A percentile compares a stretch with the other conserved stretches of the same genome.
Conservation (phyloP, 1,284 basidiomycete species). For the Meira miltonrushii region DNA sequence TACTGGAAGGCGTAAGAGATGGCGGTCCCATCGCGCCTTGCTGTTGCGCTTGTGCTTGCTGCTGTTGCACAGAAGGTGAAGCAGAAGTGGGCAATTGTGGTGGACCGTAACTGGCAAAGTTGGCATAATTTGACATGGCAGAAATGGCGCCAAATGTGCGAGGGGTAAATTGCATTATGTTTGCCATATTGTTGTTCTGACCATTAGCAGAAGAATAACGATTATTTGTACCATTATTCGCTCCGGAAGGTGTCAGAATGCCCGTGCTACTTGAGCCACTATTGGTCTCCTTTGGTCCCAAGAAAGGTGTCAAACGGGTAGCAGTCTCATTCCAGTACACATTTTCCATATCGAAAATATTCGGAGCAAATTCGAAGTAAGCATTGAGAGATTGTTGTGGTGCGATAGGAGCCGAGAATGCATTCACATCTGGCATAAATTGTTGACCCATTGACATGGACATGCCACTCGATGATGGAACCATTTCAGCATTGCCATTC, state of each 20-base stretch:
- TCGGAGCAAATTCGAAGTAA: slow-evolving; percentile 20
- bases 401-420: not conserved
- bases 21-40: not conserved
- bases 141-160: not conserved
- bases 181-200: too few species aligned
- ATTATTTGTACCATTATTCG: too few species aligned
- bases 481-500: not conserved
- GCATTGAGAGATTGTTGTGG: not conserved
- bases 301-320: not conserved
- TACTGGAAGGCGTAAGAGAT: not conserved
- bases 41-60: not conserved
- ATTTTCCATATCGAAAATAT: slow-evolving; percentile 36
- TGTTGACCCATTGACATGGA: slow-evolving; percentile 27
- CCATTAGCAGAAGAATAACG: too few species aligned
- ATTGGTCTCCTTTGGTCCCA: not conserved
- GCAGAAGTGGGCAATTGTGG: not conserved
- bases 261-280: not conserved
- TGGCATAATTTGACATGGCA: not conserved
- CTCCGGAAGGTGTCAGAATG: too few species aligned
- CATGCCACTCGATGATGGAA: slow-evolving; percentile 10
- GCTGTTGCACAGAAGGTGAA: not conserved
- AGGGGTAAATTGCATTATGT: not conserved
- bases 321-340: slow-evolving; percentile 44
- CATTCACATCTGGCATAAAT: not conserved
- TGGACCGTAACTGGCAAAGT: slow-evolving; percentile 8